A percentile compares a stretch with the other conserved stretches of the same genome.
These are phyloP conservation scores for Podila clonocystis DNA, from an alignment of 192 early-diverging fungal species.

Conservation along the genomic window DNA sequence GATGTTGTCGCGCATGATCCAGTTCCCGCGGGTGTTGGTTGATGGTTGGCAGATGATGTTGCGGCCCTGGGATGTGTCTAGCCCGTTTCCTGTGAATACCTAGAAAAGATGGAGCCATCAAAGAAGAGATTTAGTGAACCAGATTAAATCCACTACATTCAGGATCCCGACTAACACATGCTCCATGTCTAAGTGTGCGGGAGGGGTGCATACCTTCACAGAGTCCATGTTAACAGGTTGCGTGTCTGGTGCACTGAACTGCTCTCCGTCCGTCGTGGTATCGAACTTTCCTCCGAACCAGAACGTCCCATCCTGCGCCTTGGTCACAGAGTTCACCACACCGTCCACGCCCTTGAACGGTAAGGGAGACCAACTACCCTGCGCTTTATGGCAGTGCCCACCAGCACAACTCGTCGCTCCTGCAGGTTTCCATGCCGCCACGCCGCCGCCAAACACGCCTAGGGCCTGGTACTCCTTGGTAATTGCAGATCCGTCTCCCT, in stretches of 20 bases:
- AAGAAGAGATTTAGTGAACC: not conserved
- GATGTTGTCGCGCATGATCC: slow-evolving; percentile 75
- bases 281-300: slow-evolving; percentile 78
- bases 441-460: slow-evolving; percentile 37
- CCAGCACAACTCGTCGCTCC: no score
- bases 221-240: slow-evolving; percentile 50
- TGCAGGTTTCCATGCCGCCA: slow-evolving; percentile 34
- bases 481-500: not conserved
- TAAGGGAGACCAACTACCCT: slow-evolving; percentile 59
- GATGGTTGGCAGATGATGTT: slow-evolving; percentile 59
- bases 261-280: slow-evolving; percentile 68
- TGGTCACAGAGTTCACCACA: slow-evolving; percentile 67
- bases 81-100: slow-evolving; percentile 33
- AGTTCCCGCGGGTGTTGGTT: slow-evolving; percentile 55
- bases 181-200: not conserved
- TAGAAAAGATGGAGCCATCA: not conserved
- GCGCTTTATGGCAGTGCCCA: not conserved
- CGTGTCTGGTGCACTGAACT: slow-evolving; percentile 27
- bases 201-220: slow-evolving; percentile 13
- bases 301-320: slow-evolving; percentile 56
- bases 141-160: not conserved
- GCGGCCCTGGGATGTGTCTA: slow-evolving; percentile 11
- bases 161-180: not conserved
- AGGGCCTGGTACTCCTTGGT: slow-evolving; percentile 3
- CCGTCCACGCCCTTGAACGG: slow-evolving; percentile 79